Base-by-base conservation (phyloP, 2,329 filamentous ascomycete genomes). In the Teratosphaeria destructans region DNA sequence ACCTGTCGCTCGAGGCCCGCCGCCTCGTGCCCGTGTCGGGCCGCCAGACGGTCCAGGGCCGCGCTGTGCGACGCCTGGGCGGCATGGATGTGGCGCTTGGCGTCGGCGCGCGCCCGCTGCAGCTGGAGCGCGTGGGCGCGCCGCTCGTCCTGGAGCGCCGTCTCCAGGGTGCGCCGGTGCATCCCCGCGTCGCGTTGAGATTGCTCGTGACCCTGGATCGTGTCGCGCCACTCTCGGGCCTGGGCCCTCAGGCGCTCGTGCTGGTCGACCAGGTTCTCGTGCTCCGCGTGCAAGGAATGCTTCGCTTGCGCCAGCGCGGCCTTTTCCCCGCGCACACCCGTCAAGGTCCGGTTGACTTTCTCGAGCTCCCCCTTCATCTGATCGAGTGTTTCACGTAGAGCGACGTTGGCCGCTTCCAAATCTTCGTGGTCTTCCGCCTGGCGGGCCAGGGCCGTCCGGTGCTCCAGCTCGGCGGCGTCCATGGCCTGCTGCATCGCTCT, bases 391-490 rank as follows among this genome's bases (percentile, higher is more conserved):
- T 53, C 55, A 16, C 59, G 55, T 10, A 53, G 56, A 49, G 63
- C 61, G 4, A 26, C 23, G 11, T 60, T 55, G 16, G 59, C 59
- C 7, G 62, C 55, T 52, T 63, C 53, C 23, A 66, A 52, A 16
- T 69, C 62, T 5, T 63, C 61, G 3, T 59, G 58, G 5, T 71
- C 69, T 58, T 80, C 78, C 35, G 79, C 75, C 59, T 76, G 78
- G 23, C 73, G 74, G 1, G 76, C 76, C 4, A 76, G 60, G 7
- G 68, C 72, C 47, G 77, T 74, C 26, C 76, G 71, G 27, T 76
- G 68, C 35, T 75, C 73, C 3, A 81, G 62, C 53, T 82, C 76
- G 5, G 69, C 68, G 49, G 78, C 75, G 14, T 80, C 76, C 57
- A 73, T 77, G 8, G 73, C 74, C 2, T 72, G 62, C 14, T 74